Conservation (phyloP, 306 rosid species). For the Inga leiocalycina region DNA sequence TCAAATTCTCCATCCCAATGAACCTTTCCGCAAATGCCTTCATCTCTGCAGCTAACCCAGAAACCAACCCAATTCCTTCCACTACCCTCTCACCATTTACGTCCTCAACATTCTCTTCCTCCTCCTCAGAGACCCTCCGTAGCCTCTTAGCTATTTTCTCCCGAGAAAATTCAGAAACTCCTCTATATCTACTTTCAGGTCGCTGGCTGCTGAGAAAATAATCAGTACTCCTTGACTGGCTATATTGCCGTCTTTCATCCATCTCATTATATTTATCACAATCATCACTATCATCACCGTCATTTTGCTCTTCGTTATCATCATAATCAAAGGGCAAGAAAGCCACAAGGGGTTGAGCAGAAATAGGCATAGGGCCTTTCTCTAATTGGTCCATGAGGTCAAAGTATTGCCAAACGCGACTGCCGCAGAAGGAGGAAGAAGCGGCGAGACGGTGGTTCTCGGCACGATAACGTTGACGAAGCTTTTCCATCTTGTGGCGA, state of each 20-base stretch:
- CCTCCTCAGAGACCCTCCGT: constrained; percentile 16
- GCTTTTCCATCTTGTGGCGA: constrained; percentile 96
- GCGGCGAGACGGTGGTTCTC: constrained; percentile 59
- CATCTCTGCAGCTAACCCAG: constrained; percentile 62
- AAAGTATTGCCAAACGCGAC: constrained; percentile 64
- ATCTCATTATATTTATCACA: constrained; percentile 10
- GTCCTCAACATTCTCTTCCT: constrained; percentile 23
- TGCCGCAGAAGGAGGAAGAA: not conserved
- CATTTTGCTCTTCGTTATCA: not conserved
- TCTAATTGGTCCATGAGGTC: constrained; percentile 74
- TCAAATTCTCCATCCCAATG: constrained; percentile 73
- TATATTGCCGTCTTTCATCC: constrained; percentile 15
- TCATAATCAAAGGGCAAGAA: not conserved
- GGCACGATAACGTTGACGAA: constrained; percentile 81
- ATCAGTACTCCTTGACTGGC: constrained; percentile 51
- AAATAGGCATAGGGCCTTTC: constrained; percentile 86
- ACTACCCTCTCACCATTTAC: constrained; percentile 13
- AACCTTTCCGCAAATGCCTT: constrained; percentile 59
- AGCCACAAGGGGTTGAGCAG: constrained; percentile 48
- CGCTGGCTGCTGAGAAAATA: constrained; percentile 41
- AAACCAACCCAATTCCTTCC: constrained; percentile 36
- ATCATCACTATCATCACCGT: not conserved
- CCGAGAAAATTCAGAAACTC: constrained; percentile 21
- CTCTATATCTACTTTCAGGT: constrained; percentile 28
- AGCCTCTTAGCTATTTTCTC: constrained; percentile 28